phyloP scores from a whole-genome alignment of 2,329 filamentous ascomycete species.

The Emmonsia crescens region DNA sequence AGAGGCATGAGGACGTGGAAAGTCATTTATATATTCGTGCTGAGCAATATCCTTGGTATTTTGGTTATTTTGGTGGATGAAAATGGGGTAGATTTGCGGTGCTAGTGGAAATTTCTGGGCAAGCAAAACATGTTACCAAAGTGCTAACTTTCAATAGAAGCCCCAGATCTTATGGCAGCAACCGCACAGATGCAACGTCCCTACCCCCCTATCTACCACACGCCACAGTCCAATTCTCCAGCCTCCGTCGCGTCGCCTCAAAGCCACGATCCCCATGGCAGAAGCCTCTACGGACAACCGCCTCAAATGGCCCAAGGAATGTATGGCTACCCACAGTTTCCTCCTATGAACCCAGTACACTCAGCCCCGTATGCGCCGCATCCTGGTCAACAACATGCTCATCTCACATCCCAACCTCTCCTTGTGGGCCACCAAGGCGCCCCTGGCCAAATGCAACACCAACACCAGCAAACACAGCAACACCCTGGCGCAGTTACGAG shows the following conservation, averaged over 20 bases:
- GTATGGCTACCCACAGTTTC: slow-evolving; percentile 60
- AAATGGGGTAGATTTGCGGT: background rate
- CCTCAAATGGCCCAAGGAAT: slow-evolving; percentile 73
- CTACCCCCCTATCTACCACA: slow-evolving; percentile 91
- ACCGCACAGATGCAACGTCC: slow-evolving; percentile 55
- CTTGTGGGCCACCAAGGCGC: slow-evolving; percentile 38
- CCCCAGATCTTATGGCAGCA: slow-evolving; percentile 57
- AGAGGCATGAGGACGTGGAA: background rate
- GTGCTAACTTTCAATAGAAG: slow-evolving; percentile 46
- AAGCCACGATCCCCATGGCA: slow-evolving; percentile 72
- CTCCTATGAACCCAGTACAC: slow-evolving; percentile 41
- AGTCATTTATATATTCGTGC: background rate
- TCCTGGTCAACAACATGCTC: slow-evolving; percentile 43
- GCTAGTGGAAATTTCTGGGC: background rate
- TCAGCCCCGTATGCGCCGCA: slow-evolving; percentile 49
- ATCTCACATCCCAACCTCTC: slow-evolving; percentile 44
- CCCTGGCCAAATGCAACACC: slow-evolving; percentile 36
- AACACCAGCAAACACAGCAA: slow-evolving; percentile 31
- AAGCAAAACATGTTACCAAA: slow-evolving; percentile 8
- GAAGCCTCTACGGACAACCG: slow-evolving; percentile 73
- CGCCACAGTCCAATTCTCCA: slow-evolving; percentile 88
- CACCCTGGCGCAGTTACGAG: slow-evolving; percentile 55
- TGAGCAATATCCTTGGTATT: background rate
- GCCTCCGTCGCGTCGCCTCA: slow-evolving; percentile 85
- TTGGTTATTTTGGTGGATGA: background rate